Evolutionary conservation across 805 yeast species (phyloP).

Genomic region (Candida saitoana): DNA sequence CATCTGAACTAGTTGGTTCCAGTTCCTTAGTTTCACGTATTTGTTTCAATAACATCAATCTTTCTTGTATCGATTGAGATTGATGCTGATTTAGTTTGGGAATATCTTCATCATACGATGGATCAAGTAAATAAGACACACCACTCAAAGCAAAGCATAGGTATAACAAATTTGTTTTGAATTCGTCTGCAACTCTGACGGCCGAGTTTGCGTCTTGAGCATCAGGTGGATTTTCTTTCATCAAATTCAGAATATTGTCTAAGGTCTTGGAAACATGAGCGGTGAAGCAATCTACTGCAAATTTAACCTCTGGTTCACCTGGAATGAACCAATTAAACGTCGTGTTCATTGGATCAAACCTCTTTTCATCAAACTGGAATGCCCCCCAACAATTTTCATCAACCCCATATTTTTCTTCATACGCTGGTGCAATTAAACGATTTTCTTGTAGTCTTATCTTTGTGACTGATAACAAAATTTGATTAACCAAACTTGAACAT

Average conservation of each 20-base stretch:
- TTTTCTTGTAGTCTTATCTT: conserved; percentile 56
- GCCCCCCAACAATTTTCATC: conserved; percentile 71
- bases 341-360: conserved; percentile 48
- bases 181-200: conserved; percentile 44
- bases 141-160: conserved; percentile 66
- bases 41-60: conserved; percentile 31
- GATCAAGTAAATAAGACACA: conserved; percentile 66
- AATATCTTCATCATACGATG: conserved; percentile 52
- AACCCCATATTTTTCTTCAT: conserved; percentile 32
- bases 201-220: conserved; percentile 16
- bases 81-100: conserved; percentile 32
- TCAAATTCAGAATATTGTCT: conserved; percentile 35
- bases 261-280: conserved; percentile 43
- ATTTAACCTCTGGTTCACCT: conserved; percentile 45
- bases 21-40: conserved; percentile 23
- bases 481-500: conserved; percentile 61
- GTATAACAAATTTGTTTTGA: conserved; percentile 53
- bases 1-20: conserved; percentile 18
- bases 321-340: conserved; percentile 78
- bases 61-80: conserved; percentile 29
- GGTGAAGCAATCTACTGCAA: conserved; percentile 59
- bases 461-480: conserved; percentile 59
- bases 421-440: conserved; percentile 48
- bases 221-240: conserved; percentile 20
- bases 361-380: conserved; percentile 50